Evolutionary conservation across 2,329 filamentous ascomycete genomes (phyloP).

Genomic region (Ceratocystis variospora): DNA sequence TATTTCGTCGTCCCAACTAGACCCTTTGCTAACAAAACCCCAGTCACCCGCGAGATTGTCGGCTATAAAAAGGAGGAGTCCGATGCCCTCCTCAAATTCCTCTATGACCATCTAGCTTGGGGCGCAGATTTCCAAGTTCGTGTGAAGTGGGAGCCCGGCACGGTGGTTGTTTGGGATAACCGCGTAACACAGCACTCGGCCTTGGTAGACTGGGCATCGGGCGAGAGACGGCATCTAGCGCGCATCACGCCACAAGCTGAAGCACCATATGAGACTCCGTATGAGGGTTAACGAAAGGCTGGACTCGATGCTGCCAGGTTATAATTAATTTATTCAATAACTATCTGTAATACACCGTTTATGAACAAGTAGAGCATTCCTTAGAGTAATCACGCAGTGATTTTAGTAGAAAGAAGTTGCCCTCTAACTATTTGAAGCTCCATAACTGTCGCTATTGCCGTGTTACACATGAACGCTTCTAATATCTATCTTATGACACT

Average conservation of each 20-base stretch:
- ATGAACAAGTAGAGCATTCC: neutral
- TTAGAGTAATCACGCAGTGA: neutral
- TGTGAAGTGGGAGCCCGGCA: constrained; percentile 65
- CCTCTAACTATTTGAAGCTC: neutral
- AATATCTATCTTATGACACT: no score
- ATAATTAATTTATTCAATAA: neutral
- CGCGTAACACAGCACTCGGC: constrained; percentile 67
- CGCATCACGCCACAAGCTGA: constrained; percentile 76
- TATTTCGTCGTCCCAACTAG: neutral
- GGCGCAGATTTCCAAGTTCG: constrained; percentile 44
- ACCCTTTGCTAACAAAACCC: constrained; percentile 24
- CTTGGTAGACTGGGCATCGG: constrained; percentile 67
- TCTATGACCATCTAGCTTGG: constrained; percentile 41
- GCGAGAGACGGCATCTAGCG: constrained; percentile 64
- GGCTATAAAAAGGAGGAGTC: constrained; percentile 80
- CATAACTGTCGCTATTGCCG: neutral
- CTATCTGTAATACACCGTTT: neutral
- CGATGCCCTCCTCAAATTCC: constrained; percentile 58
- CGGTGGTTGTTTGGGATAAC: constrained; percentile 81
- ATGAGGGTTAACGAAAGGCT: constrained; percentile 16
- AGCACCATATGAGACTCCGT: constrained; percentile 32
- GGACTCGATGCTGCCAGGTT: neutral
- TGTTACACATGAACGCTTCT: neutral
- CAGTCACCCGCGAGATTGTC: constrained; percentile 63
- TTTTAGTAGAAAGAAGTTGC: neutral